Percentiles rank a stretch among this genome's conserved stretches.
phyloP scores from a whole-genome alignment of 805 yeast species.

The Ascoidea tarda region DNA sequence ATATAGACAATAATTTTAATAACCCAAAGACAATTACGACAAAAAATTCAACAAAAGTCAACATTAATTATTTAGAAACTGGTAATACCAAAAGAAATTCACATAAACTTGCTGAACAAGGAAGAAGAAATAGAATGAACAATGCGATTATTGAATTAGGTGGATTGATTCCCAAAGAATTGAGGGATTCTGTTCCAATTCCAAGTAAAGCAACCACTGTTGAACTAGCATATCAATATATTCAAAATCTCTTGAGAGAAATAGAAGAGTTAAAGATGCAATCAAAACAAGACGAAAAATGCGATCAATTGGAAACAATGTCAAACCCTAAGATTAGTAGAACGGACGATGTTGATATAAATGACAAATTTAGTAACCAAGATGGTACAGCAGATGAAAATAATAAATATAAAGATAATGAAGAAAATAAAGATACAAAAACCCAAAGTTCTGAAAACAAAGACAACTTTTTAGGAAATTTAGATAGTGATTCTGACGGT shows the following conservation, averaged over 20 bases:
- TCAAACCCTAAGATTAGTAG: too few relatives aligned
- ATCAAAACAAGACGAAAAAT: too few relatives aligned
- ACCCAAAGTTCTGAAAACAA: too few relatives aligned
- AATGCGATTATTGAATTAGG: slow-evolving; percentile 69
- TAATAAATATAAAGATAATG: too few relatives aligned
- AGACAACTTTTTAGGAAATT: too few relatives aligned
- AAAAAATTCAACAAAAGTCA: neutral
- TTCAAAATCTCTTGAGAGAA: slow-evolving; percentile 29
- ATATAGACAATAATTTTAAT: slow-evolving; percentile 6
- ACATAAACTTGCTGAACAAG: slow-evolving; percentile 94
- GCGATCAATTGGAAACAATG: too few relatives aligned
- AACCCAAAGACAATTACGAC: neutral
- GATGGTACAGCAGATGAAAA: too few relatives aligned
- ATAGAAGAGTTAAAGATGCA: too few relatives aligned
- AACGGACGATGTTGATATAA: too few relatives aligned
- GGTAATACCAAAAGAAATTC: slow-evolving; percentile 18
- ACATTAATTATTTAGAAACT: neutral
- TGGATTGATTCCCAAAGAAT: slow-evolving; percentile 45
- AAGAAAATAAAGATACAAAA: too few relatives aligned
- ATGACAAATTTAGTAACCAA: too few relatives aligned
- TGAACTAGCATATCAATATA: slow-evolving; percentile 70
- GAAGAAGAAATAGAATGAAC: slow-evolving; percentile 87
- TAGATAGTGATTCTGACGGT: too few relatives aligned
- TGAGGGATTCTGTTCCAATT: slow-evolving; percentile 41
- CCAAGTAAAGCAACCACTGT: slow-evolving; percentile 94